Percentiles rank a stretch among this genome's conserved stretches.
Evolutionary conservation across 345 rosid species (phyloP).

Genomic region (Chamaenerion angustifolium): DNA sequence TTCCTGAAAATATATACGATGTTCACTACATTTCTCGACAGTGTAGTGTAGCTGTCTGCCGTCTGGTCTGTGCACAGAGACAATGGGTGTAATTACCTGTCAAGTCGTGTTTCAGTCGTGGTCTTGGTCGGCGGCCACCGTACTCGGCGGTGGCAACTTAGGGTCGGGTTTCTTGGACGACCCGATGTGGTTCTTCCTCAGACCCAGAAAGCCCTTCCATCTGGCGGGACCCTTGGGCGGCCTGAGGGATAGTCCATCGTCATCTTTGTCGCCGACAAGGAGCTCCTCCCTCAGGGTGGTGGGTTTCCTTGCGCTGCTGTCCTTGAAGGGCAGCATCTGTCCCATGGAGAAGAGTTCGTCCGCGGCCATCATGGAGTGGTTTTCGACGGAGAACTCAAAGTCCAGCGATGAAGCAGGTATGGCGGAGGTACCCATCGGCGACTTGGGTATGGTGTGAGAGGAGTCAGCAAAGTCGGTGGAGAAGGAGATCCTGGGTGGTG

Average conservation of each 20-base stretch:
- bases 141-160: not conserved
- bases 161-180: constrained; percentile 40
- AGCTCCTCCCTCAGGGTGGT: constrained; percentile 78
- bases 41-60: too few relatives aligned
- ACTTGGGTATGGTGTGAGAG: too few relatives aligned
- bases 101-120: too few relatives aligned
- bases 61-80: too few relatives aligned
- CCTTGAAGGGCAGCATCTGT: constrained; percentile 66
- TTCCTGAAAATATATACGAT: too few relatives aligned
- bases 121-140: too few relatives aligned
- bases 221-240: constrained; percentile 53
- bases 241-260: constrained; percentile 21
- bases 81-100: too few relatives aligned
- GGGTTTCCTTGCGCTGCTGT: constrained; percentile 16
- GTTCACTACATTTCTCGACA: too few relatives aligned
- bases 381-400: constrained; percentile 76
- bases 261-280: constrained; percentile 26
- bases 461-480: too few relatives aligned
- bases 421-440: not conserved
- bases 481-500: too few relatives aligned
- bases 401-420: constrained; percentile 38
- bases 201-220: constrained; percentile 81
- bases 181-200: constrained; percentile 55
- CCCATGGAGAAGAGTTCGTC: constrained; percentile 91
- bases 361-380: constrained; percentile 82